Base-by-base conservation (phyloP, 352 stramenopile species). In the Nothophytophthora sp. region DNA sequence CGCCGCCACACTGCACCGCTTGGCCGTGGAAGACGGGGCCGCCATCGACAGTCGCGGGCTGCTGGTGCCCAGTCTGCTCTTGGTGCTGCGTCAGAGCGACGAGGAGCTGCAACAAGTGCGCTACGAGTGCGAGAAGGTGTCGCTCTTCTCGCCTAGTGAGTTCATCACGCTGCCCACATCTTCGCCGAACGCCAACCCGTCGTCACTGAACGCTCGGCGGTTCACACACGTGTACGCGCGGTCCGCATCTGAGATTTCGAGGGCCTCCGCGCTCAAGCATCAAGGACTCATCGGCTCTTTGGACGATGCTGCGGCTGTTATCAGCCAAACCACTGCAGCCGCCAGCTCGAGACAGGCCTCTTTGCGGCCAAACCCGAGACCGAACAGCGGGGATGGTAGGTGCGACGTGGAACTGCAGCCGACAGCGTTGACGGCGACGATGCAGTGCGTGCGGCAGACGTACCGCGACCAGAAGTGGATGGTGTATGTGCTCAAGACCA, bases 41-140 rank as follows among this genome's bases (percentile, higher is more conserved):
- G 46, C 36, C 0, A 50, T 88, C 18, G 74, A 87, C 30, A 40
- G 45, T 5, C 40, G 53, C 6, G 64, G 37, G 1, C 44, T 76
- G 13, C 55, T 91, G 0, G 67, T 91, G 10, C 75, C 77, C 1
- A 87, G 75, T 28, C 42, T 89, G 8, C 57, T 89, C 8, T 67
- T 67, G 6, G 81, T 89, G 13, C 44, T 91, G 4, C 48, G 56
- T 11, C 73, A 85, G 19, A 79, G 42, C 1, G 77, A 89, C 25
- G 80, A 88, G 11, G 77, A 85, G 22, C 63, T 91, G 5, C 76
- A 89, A 19, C 69, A 86, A 52, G 76, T 89, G 7, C 75, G 76
- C n/a, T 91, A 90, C 42, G 73, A 86, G 40, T 88, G 73, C 35
- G 76, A 87, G 40, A 86, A 90, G 33, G 67, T 88, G 9, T 88